Evolutionary conservation across 495 filamentous ascomycete genomes (phyloP).

Genomic region (Neurospora tetrasperma): DNA sequence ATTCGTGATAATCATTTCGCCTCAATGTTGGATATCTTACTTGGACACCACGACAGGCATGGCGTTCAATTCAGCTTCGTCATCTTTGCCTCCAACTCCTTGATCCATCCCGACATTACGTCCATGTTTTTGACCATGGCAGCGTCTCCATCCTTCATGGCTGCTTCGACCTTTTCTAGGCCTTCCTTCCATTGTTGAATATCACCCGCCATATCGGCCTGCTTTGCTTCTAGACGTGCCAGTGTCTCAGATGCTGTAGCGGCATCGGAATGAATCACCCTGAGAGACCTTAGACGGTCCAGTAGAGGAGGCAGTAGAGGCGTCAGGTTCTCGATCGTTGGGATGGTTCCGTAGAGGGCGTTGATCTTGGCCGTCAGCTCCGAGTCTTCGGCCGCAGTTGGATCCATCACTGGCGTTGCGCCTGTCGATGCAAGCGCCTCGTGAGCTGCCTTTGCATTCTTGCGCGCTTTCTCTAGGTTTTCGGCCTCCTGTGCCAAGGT

Average conservation of each 20-base stretch:
- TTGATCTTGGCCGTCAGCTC: conserved; percentile 81
- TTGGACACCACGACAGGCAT: background rate
- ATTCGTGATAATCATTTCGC: background rate
- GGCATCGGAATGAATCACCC: conserved; percentile 77
- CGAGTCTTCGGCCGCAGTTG: conserved; percentile 31
- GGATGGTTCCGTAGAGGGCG: conserved; percentile 79
- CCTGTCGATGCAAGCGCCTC: conserved; percentile 44
- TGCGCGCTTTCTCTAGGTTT: conserved; percentile 59
- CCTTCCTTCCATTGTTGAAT: conserved; percentile 80
- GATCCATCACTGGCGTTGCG: conserved; percentile 25
- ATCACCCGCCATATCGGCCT: conserved; percentile 73
- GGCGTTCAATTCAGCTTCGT: conserved; percentile 36
- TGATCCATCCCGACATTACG: conserved; percentile 79
- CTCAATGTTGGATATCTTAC: conserved; percentile 20
- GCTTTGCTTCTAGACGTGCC: conserved; percentile 62
- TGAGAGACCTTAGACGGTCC: conserved; percentile 73
- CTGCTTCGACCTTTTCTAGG: conserved; percentile 64
- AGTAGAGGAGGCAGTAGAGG: conserved; percentile 79
- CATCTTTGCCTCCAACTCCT: conserved; percentile 70
- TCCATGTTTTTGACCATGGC: conserved; percentile 69
- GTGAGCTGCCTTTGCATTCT: conserved; percentile 57
- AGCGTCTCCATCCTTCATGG: conserved; percentile 56
- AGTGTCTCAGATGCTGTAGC: conserved; percentile 75
- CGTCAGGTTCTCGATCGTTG: conserved; percentile 77
- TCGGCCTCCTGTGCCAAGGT: conserved; percentile 73